A percentile compares a stretch with the other conserved stretches of the same genome.
phyloP scores from a whole-genome alignment of 345 rosid genomes.

The Arabis alpina region DNA sequence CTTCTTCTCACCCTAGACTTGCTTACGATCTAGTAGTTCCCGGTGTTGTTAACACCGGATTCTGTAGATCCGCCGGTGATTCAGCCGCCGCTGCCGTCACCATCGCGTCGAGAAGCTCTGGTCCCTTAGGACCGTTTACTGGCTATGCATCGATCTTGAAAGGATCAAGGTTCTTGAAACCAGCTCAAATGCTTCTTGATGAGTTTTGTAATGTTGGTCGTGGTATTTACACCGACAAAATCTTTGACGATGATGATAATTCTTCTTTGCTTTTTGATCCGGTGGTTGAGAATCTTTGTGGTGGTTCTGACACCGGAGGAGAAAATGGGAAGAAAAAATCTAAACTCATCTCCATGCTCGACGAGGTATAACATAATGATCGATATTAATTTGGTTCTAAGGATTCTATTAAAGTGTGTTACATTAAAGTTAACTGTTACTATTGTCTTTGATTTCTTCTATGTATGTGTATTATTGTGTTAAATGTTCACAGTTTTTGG shows the following conservation, averaged over 20 bases:
- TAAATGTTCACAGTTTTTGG: conserved; percentile 36
- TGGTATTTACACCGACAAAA: conserved; percentile 54
- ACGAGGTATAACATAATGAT: conserved; percentile 62
- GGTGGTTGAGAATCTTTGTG: conserved; percentile 49
- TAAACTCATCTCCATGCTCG: conserved; percentile 76
- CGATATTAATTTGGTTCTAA: not conserved
- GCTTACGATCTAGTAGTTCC: conserved; percentile 39
- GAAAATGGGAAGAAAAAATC: conserved; percentile 73
- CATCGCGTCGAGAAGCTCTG: conserved; percentile 54
- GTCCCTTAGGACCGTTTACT: conserved; percentile 66
- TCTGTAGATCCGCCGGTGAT: conserved; percentile 36
- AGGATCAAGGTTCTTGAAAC: conserved; percentile 86
- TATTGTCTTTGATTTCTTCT: not conserved
- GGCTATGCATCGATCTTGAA: conserved; percentile 80
- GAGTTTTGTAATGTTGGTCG: conserved; percentile 75
- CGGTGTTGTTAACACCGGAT: conserved; percentile 31
- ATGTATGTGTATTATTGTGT: conserved; percentile 12
- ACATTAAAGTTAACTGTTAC: not conserved
- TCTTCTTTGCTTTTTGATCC: conserved; percentile 63
- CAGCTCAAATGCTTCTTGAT: conserved; percentile 82
- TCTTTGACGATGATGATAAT: conserved; percentile 45
- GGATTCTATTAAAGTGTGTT: not conserved
- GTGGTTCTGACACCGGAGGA: conserved; percentile 41
- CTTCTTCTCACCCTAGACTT: conserved; percentile 55
- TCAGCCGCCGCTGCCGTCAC: conserved; percentile 44